phyloP scores from a whole-genome alignment of 768 basidiomycete genomes.

The Cubamyces sp. region DNA sequence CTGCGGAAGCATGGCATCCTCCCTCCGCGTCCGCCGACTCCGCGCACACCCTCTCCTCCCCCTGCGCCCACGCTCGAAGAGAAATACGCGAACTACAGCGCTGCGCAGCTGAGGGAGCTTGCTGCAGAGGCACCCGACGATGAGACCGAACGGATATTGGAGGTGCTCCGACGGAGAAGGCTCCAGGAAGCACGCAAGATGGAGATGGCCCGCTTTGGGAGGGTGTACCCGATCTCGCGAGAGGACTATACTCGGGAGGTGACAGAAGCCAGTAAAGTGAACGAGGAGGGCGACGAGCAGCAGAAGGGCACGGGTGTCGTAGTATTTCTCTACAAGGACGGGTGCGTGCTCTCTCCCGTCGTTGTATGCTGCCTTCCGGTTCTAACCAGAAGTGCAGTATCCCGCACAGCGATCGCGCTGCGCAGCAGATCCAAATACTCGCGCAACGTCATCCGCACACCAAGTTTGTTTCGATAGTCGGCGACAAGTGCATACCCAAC shows the following conservation, averaged over 20 bases:
- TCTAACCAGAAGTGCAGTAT: constrained; percentile 53
- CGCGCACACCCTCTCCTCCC: constrained; percentile 81
- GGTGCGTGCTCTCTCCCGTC: constrained; percentile 52
- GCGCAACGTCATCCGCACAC: constrained; percentile 87
- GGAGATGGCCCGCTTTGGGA: constrained; percentile 74
- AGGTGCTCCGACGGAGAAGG: constrained; percentile 64
- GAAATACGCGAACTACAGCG: constrained; percentile 63
- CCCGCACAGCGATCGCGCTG: constrained; percentile 77
- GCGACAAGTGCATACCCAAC: constrained; percentile 95
- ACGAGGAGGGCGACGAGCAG: constrained; percentile 66
- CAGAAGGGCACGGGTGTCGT: constrained; percentile 88
- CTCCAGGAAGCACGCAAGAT: constrained; percentile 63
- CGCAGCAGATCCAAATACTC: constrained; percentile 67
- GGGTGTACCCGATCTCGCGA: constrained; percentile 84
- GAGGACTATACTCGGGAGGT: constrained; percentile 96
- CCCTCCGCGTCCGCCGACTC: constrained; percentile 70
- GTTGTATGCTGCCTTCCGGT: background rate
- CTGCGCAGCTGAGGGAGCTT: constrained; percentile 66
- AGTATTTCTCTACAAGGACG: constrained; percentile 94
- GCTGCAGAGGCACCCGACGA: constrained; percentile 77
- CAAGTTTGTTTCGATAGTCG: constrained; percentile 95
- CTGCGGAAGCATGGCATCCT: constrained; percentile 92
- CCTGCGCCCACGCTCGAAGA: constrained; percentile 74
- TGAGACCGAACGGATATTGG: constrained; percentile 75
- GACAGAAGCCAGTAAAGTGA: constrained; percentile 83